These are phyloP conservation scores for Stemphylium lycopersici DNA, from an alignment of 2,329 filamentous ascomycete species.

Conservation along the genomic window DNA sequence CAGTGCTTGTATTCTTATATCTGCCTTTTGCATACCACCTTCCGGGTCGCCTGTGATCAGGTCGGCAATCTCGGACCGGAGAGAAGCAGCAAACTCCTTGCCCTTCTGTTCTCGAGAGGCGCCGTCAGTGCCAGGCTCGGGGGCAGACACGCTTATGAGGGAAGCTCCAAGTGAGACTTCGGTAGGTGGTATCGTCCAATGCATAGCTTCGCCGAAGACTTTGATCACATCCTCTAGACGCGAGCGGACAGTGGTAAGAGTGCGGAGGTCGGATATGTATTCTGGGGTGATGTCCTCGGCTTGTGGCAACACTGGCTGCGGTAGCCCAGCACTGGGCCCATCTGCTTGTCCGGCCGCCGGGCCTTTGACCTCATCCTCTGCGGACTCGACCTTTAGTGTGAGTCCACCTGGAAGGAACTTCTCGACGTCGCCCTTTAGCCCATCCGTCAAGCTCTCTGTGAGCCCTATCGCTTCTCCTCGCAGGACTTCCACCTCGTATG, in stretches of 20 bases:
- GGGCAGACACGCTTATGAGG: constrained; percentile 88
- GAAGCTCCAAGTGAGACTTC: constrained; percentile 83
- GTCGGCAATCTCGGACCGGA: constrained; percentile 73
- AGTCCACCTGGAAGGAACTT: constrained; percentile 68
- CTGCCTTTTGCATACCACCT: constrained; percentile 75
- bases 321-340: neutral
- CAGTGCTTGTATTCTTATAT: constrained; percentile 75
- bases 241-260: constrained; percentile 77
- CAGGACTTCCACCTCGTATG: constrained; percentile 92
- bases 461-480: constrained; percentile 86
- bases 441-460: constrained; percentile 76
- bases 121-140: constrained; percentile 70
- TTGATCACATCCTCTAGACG: constrained; percentile 90
- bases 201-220: constrained; percentile 93
- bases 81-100: constrained; percentile 74
- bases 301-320: neutral
- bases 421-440: constrained; percentile 71
- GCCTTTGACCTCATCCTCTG: constrained; percentile 7
- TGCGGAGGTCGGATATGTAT: constrained; percentile 80
- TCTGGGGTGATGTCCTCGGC: constrained; percentile 28
- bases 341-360: constrained; percentile 3
- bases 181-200: constrained; percentile 89
- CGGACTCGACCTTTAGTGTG: constrained; percentile 11
- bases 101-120: constrained; percentile 84
- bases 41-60: constrained; percentile 63